Percentiles rank a stretch among this genome's conserved stretches.
phyloP scores from a whole-genome alignment of 1,284 basidiomycete species.

The Lignosus rhinocerotis region DNA sequence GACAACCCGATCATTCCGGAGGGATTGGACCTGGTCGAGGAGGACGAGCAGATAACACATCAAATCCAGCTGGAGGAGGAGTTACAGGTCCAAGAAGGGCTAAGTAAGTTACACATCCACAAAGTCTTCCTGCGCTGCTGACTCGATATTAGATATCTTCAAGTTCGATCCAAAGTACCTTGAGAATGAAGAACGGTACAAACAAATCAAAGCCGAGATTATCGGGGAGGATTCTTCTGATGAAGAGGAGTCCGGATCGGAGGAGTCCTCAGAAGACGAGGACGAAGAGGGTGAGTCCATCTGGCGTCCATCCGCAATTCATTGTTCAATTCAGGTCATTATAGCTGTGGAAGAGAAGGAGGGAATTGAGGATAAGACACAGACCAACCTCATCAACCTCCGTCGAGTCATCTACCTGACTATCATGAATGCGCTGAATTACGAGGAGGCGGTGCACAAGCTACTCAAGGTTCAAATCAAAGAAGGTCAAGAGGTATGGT shows the following conservation, averaged over 20 bases:
- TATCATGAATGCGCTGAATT: conserved; percentile 98
- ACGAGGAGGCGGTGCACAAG: conserved; percentile 99
- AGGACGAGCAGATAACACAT: conserved; percentile 97
- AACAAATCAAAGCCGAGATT: conserved; percentile 90
- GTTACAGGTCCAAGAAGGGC: conserved; percentile 89
- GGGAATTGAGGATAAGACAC: conserved; percentile 93
- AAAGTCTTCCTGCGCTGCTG: conserved; percentile 8
- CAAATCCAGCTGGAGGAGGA: conserved; percentile 91
- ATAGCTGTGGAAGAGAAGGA: conserved; percentile 71
- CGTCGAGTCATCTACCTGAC: conserved; percentile 95
- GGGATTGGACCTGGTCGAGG: conserved; percentile 94
- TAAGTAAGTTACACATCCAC: conserved; percentile 64
- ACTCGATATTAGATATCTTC: conserved; percentile 76
- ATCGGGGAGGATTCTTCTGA: conserved; percentile 80
- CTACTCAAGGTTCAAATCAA: conserved; percentile 90
- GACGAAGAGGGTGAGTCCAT: conserved; percentile 59
- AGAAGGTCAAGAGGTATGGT: conserved; percentile 87
- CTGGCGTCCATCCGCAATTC: neutral
- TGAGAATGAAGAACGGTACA: conserved; percentile 94
- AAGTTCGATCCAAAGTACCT: conserved; percentile 89
- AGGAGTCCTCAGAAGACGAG: conserved; percentile 59
- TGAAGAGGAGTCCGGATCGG: conserved; percentile 66
- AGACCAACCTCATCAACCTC: conserved; percentile 94
- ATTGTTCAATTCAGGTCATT: conserved; percentile 13
- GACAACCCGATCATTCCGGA: conserved; percentile 95